phyloP scores from a whole-genome alignment of 2,329 filamentous ascomycete genomes.

The Berkeleyomyces basicola region DNA sequence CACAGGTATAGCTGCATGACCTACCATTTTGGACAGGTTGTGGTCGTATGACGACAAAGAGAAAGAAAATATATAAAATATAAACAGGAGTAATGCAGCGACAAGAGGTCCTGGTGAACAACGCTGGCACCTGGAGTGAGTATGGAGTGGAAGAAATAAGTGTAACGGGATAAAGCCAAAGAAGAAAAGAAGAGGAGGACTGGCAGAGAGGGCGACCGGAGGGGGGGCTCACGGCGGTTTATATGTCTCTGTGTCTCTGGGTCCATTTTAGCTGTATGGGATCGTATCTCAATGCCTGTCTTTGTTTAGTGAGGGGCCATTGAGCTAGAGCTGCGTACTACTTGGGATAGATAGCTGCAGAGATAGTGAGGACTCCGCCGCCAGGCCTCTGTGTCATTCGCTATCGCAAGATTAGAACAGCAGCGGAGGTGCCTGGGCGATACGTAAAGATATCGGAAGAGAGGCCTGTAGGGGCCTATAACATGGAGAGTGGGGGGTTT shows the following conservation, averaged over 20 bases:
- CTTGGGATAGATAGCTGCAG: background rate
- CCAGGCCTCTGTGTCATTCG: background rate
- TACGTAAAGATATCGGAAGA: background rate
- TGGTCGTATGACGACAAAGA: slow-evolving; percentile 4
- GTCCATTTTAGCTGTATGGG: background rate
- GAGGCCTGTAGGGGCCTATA: background rate
- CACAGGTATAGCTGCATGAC: background rate
- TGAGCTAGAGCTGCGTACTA: background rate
- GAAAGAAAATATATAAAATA: slow-evolving; percentile 4
- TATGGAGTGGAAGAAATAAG: slow-evolving; percentile 3
- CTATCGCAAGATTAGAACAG: background rate
- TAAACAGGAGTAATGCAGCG: slow-evolving; percentile 1
- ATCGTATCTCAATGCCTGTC: background rate
- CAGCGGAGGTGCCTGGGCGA: background rate
- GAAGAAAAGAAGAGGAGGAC: slow-evolving; percentile 8
- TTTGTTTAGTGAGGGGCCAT: background rate
- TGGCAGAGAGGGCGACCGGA: background rate
- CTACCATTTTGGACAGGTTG: slow-evolving; percentile 9
- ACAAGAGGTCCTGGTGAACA: slow-evolving; percentile 2
- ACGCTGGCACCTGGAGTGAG: slow-evolving; percentile 5
- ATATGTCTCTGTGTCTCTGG: slow-evolving; percentile 4
- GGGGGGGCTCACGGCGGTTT: slow-evolving; percentile 8
- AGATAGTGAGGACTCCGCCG: slow-evolving; percentile 1
- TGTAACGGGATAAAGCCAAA: slow-evolving; percentile 9
- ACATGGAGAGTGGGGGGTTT: background rate